Evolutionary conservation across 768 basidiomycete genomes (phyloP), one percentile per base, ranked within the genome.

Genomic region (Pisolithus albus): DNA sequence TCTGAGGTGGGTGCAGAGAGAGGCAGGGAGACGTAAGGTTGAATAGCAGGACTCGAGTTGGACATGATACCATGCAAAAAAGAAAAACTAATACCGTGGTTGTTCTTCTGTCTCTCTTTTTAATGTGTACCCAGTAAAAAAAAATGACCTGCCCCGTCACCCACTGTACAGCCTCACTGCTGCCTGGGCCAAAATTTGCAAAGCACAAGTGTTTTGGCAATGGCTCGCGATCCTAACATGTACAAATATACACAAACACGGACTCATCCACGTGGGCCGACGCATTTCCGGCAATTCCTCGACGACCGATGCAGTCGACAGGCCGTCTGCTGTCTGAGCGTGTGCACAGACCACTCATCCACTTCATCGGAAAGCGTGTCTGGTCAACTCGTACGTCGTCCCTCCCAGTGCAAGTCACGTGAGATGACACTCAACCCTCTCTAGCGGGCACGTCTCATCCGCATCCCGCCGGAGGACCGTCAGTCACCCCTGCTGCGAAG

Each of bases 341-440:
- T 56, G 72, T 64, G 1, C 82, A 80, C 61, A 77, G 74, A 53
- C 83, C 82, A 24, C 75, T 84, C 54, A 86, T 86, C 38, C 74
- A 66, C 56, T 85, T 85, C 60, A 52, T 84, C 13, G 83, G 84
- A 52, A 82, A 75, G 65, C 77, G 83, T 8, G 56, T 64, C 5
- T 76, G 74, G 70, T 76, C 80, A 10, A 68, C 70, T 18, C 58
- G 79, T 80, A 52, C 54, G 76, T 23, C n/a, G n/a, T 54, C 19
- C 43, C 47, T 13, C 18, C 28, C 41, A 16, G 21, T 26, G 7
- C 36, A n/a, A 39, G 23, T 7, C 21, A 26, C 57, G 46, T 26
- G 41, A 23, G 54, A 21, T 43, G 47, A 52, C 37, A 43, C 45
- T 6, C 11, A 30, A 9, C 30, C 30, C 7, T 1, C 67, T 63